A percentile compares a stretch with the other conserved stretches of the same genome.
Evolutionary conservation across 148 eudicot genomes (phyloP).

Genomic region (Silene uniflora): DNA sequence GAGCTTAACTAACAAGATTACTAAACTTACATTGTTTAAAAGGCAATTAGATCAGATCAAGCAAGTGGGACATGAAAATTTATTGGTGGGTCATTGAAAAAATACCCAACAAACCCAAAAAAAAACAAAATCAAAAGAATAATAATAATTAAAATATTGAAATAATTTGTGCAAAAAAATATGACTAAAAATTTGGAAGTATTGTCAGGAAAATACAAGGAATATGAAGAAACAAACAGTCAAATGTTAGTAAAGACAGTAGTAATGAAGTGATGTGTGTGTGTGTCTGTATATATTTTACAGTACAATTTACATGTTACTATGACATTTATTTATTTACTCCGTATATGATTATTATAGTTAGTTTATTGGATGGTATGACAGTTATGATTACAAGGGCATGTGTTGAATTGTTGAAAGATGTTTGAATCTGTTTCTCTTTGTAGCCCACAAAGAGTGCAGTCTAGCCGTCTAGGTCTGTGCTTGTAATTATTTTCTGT

Average conservation of each 20-base stretch:
- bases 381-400: constrained; percentile 12
- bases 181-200: constrained; percentile 1
- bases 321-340: too few species aligned
- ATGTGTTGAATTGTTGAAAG: neutral
- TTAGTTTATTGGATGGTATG: neutral
- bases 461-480: neutral
- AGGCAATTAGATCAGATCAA: constrained; percentile 28
- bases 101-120: constrained; percentile 7
- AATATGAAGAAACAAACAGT: constrained; percentile 15
- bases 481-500: constrained; percentile 25
- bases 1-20: neutral
- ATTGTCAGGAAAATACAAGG: constrained; percentile 5
- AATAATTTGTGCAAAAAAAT: neutral
- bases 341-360: too few species aligned
- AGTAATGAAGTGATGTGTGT: constrained; percentile 3
- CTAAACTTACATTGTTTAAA: neutral
- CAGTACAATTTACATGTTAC: too few species aligned
- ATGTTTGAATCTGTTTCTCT: neutral
- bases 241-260: constrained; percentile 11
- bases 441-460: constrained; percentile 1
- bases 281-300: too few species aligned
- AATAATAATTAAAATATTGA: constrained; percentile 8
- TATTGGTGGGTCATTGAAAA: constrained; percentile 17
- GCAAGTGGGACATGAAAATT: constrained; percentile 21
- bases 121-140: neutral